Percentiles rank a stretch among this genome's conserved stretches.
These are phyloP conservation scores for Hyphopichia fennica DNA, from an alignment of 1,139 yeast species.

Conservation along the genomic window DNA sequence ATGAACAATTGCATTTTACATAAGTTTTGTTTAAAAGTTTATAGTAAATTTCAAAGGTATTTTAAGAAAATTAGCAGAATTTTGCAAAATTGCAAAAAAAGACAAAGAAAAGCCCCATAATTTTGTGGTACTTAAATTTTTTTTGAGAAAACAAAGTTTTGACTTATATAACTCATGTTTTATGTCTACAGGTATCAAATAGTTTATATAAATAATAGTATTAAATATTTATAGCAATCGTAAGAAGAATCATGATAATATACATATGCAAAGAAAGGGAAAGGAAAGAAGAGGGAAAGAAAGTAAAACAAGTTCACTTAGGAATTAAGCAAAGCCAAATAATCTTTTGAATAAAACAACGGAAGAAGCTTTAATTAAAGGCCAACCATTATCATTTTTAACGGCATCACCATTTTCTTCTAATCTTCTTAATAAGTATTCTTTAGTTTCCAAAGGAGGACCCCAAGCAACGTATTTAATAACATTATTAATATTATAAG, in stretches of 20 bases:
- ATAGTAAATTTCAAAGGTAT: not conserved
- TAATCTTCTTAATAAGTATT: constrained; percentile 82
- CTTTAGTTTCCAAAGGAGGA: constrained; percentile 91
- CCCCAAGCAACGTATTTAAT: constrained; percentile 99
- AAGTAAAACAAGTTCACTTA: too few relatives aligned
- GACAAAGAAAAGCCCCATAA: too few relatives aligned
- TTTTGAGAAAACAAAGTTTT: too few relatives aligned
- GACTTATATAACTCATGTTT: too few relatives aligned
- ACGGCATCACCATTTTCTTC: constrained; percentile 98
- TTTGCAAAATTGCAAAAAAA: too few relatives aligned
- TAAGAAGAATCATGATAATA: not conserved
- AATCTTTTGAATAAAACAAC: constrained; percentile 44
- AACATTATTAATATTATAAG: constrained; percentile 68
- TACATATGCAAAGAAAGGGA: not conserved
- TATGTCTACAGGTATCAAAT: not conserved
- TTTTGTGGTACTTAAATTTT: too few relatives aligned
- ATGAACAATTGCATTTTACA: too few relatives aligned
- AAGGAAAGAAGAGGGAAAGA: not conserved
- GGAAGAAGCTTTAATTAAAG: constrained; percentile 59
- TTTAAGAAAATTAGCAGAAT: too few relatives aligned
- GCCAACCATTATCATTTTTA: constrained; percentile 82
- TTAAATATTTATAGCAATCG: not conserved
- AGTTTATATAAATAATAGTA: not conserved
- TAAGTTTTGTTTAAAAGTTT: not conserved
- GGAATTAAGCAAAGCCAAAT: constrained; percentile 20